Evolutionary conservation across 2,329 filamentous ascomycete species (phyloP), one percentile per base, ranked within the genome.

Genomic region (Mollisiaceae sp.): DNA sequence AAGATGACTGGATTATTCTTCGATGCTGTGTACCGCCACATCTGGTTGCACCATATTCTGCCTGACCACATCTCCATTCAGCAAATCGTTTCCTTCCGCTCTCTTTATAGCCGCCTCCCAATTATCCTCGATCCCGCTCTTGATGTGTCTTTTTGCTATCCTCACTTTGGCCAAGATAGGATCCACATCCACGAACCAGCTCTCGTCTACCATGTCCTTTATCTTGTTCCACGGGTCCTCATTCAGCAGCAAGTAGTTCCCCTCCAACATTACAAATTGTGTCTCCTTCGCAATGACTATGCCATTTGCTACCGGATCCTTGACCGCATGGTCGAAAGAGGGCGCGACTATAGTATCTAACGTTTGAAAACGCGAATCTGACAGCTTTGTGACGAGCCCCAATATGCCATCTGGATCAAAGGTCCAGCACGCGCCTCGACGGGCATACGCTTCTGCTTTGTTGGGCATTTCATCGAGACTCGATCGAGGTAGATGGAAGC

Each of bases 351-450:
- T 70, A 0, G 65, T 63, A 20, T 75, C 71, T 20, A 58, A 35
- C 8, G 24, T 63, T 39, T 52, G 18, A 39, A 69, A 63, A 52
- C 62, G 60, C 4, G 59, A 70, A 45, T 66, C 60, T 3, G 65
- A 67, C 2, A 69, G 65, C 8, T 59, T 59, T 63, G 83, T 79
- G 6, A 97, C 87, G 0, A 97, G 82, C 0, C 75, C 66, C 2
- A 91, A 80, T 76, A 95, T 95, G 9, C 87, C 87, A 0, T 82
- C 76, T 0, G 89, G 91, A 77, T 97, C 91, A 75, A 98, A 98
- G 11, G 94, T 98, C 79, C 95, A 97, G n/a, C 91, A 91, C 39
- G 94, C 94, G 22, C 94, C 94, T 70, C 94, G 88, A 2, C 93
- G 89, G 35, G 89, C 90, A 74, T 92, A 90, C 0, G 94, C 93